Evolutionary conservation across 2,329 filamentous ascomycete species (phyloP).

Genomic region (Exophiala sp.): DNA sequence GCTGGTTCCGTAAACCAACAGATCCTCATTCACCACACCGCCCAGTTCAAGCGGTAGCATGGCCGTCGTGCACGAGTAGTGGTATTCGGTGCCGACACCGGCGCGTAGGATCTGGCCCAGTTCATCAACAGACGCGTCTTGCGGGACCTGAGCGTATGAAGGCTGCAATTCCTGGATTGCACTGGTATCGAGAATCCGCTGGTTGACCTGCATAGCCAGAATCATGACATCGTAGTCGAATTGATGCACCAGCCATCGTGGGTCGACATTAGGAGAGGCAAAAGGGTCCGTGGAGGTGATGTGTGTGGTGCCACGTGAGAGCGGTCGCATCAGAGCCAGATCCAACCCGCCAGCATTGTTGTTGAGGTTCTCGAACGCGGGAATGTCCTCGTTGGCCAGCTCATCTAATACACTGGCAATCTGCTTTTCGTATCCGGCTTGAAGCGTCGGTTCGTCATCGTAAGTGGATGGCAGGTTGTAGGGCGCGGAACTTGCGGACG

Average conservation of each 20-base stretch:
- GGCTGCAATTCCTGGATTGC: constrained; percentile 13
- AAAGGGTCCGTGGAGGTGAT: constrained; percentile 33
- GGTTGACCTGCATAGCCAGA: constrained; percentile 30
- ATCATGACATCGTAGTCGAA: constrained; percentile 41
- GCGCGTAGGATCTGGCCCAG: constrained; percentile 4
- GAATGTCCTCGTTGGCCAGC: constrained; percentile 8
- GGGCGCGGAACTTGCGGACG: background rate
- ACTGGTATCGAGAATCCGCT: constrained; percentile 19
- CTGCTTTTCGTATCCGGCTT: constrained; percentile 20
- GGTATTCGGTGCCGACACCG: constrained; percentile 18
- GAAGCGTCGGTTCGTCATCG: constrained; percentile 9
- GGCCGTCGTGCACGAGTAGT: constrained; percentile 20
- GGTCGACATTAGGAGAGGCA: constrained; percentile 40
- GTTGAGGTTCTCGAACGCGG: constrained; percentile 23
- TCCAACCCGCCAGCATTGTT: constrained; percentile 22
- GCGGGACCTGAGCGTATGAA: background rate
- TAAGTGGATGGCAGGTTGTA: constrained; percentile 10
- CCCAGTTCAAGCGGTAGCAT: constrained; percentile 41
- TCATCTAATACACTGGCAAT: constrained; percentile 3
- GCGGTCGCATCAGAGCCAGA: constrained; percentile 29
- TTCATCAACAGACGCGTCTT: constrained; percentile 7
- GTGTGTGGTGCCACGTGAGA: constrained; percentile 40
- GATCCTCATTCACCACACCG: constrained; percentile 34
- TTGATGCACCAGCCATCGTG: constrained; percentile 41
- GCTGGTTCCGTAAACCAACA: constrained; percentile 32